Evolutionary conservation across 2,329 filamentous ascomycete species (phyloP), one percentile per base, ranked within the genome.

Genomic region (Penicillium sp.): DNA sequence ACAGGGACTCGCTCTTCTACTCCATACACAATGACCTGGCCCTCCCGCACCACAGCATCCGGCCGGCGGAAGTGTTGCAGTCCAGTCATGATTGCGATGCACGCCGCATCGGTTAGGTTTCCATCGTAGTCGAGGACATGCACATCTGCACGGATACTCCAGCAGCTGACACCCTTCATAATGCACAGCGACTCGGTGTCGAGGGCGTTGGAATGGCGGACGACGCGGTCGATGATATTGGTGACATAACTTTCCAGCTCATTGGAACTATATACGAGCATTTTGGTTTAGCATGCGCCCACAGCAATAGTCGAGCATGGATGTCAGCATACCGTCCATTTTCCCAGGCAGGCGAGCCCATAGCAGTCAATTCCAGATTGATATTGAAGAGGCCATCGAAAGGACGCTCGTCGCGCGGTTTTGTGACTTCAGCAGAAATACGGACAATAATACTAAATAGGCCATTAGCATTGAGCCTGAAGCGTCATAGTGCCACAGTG

Each of bases 381-480:
- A 97, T 96, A 54, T 83, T 89, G 73, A 97, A 97, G 65, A 94
- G 79, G 64, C 93, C 93, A 64, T 97, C 93, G 62, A 95, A 95
- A 44, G 90, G 91, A 49, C 91, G 84, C 69, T 97, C 91, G 37
- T 84, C 69, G 61, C 84, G 87, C 29, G 93, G 91, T 26, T 86
- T 81, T 8, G 86, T 86, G 47, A 97, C 86, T 70, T 95, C 87
- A 48, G 89, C 86, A 2, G 89, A 91, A 44, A 94, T 84, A 47
- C 87, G 86, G 40, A 85, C 88, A 45, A 94, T 73, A 43, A 96
- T 80, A 58, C 90, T 94, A 42, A 11, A 17, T 4, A 8, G 4
- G 2, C 11, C 4, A 37, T 51, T 51, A 64, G 41, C 7, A 23
- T 30, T 5, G 27, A 25, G 15, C 16, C 28, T 26, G n/a, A n/a